These are phyloP conservation scores for Malania oleifera DNA, from an alignment of 164 flowering plant genomes.

Conservation along the genomic window DNA sequence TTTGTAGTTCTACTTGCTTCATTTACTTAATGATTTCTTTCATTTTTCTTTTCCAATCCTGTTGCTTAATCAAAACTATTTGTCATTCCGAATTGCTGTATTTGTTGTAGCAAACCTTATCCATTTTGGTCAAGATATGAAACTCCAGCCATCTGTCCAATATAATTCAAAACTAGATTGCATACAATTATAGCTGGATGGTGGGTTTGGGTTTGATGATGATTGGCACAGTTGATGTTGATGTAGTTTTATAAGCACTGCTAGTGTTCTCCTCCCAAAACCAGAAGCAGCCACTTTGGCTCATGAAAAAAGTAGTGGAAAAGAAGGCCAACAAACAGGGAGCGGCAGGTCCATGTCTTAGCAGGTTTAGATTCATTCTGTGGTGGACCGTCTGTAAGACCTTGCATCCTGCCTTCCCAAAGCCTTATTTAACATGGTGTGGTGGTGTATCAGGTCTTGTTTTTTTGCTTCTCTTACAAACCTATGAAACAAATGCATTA, in stretches of 20 bases:
- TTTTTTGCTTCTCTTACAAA: too few species aligned
- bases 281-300: not conserved
- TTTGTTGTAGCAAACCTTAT: not conserved
- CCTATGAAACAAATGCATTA: too few species aligned
- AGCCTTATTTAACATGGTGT: too few species aligned
- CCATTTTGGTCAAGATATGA: not conserved
- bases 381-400: too few species aligned
- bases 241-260: not conserved
- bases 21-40: not conserved
- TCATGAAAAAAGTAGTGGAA: too few species aligned
- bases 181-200: not conserved
- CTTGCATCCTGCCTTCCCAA: too few species aligned
- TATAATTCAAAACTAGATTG: not conserved
- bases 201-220: not conserved
- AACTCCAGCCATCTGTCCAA: too few species aligned
- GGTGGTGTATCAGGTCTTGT: too few species aligned
- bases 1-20: conserved; percentile 16
- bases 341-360: not conserved
- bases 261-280: not conserved
- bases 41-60: not conserved
- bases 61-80: not conserved
- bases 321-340: too few species aligned
- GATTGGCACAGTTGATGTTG: not conserved
- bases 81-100: not conserved
- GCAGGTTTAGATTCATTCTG: not conserved